Percentiles rank a stretch among this genome's conserved stretches.
Conservation (phyloP, 345 rosid genomes). For the Moringa oleifera region DNA sequence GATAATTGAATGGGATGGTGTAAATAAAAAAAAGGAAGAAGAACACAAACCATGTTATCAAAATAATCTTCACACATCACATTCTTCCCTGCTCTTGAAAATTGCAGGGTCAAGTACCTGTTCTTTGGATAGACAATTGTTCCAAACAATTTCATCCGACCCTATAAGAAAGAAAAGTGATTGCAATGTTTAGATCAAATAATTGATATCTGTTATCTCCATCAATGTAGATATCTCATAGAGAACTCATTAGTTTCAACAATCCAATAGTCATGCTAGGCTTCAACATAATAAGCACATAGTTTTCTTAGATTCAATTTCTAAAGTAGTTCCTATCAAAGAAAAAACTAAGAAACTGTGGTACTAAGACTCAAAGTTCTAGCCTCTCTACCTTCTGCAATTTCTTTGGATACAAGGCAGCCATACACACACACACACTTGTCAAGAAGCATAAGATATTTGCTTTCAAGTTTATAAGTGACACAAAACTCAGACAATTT, state of each 20-base stretch:
- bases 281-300: too few relatives aligned
- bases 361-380: neutral
- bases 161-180: constrained; percentile 31
- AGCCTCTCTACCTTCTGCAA: too few relatives aligned
- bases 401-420: neutral
- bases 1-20: neutral
- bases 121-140: constrained; percentile 63
- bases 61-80: constrained; percentile 68
- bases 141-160: constrained; percentile 89
- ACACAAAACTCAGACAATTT: too few relatives aligned
- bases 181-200: neutral
- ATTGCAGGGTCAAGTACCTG: constrained; percentile 55
- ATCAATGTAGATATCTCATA: too few relatives aligned
- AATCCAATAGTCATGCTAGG: too few relatives aligned
- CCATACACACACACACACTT: neutral
- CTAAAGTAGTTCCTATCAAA: neutral
- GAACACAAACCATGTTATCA: constrained; percentile 49
- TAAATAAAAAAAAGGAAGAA: neutral
- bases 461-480: neutral
- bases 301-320: neutral
- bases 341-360: too few relatives aligned
- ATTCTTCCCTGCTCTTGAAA: constrained; percentile 80
- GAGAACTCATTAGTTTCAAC: too few relatives aligned
- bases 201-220: too few relatives aligned
- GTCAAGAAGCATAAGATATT: neutral